These are phyloP conservation scores for Penicillium bovifimosum DNA, from an alignment of 495 filamentous ascomycete species.

Conservation along the genomic window DNA sequence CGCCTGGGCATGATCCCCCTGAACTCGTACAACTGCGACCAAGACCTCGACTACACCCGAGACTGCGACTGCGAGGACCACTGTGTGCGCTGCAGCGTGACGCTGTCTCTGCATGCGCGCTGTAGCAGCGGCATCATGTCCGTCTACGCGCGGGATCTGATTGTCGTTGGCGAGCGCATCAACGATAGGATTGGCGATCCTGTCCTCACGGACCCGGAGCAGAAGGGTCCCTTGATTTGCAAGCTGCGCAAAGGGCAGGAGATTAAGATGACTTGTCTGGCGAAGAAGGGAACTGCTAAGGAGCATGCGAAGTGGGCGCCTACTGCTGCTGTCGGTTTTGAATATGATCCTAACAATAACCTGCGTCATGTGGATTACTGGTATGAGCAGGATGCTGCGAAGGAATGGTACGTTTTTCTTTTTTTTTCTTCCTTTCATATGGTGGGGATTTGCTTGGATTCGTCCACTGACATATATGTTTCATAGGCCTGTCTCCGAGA, in stretches of 20 bases:
- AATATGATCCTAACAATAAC: slow-evolving; percentile 97
- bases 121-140: slow-evolving; percentile 82
- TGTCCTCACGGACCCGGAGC: slow-evolving; percentile 75
- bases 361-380: slow-evolving; percentile 83
- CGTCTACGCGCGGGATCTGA: slow-evolving; percentile 82
- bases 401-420: slow-evolving; percentile 73
- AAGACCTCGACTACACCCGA: slow-evolving; percentile 77
- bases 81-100: slow-evolving; percentile 86
- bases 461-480: neutral
- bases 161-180: slow-evolving; percentile 53
- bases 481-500: slow-evolving; percentile 75
- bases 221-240: slow-evolving; percentile 74
- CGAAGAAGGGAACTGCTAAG: slow-evolving; percentile 97
- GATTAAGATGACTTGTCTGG: slow-evolving; percentile 81
- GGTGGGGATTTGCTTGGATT: neutral
- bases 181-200: slow-evolving; percentile 79
- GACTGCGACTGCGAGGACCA: slow-evolving; percentile 94
- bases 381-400: slow-evolving; percentile 79
- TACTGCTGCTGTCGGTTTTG: slow-evolving; percentile 85
- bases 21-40: slow-evolving; percentile 74
- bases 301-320: slow-evolving; percentile 98
- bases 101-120: slow-evolving; percentile 71
- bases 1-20: slow-evolving; percentile 89
- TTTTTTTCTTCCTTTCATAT: neutral
- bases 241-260: slow-evolving; percentile 87